Conservation (phyloP, 148 eudicot species). For the Cornus suecica region DNA sequence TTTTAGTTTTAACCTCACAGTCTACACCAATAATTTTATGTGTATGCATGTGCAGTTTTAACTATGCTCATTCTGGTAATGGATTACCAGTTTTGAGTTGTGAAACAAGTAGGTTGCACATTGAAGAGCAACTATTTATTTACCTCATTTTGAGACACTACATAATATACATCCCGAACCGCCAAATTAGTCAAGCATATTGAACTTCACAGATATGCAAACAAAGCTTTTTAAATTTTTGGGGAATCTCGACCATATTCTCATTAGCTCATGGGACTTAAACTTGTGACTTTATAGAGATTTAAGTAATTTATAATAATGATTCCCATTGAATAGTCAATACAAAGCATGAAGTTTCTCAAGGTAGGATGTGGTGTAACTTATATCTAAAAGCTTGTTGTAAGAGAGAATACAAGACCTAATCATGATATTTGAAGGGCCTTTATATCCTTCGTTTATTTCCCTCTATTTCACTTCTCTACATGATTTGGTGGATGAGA, state of each 20-base stretch:
- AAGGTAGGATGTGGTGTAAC: not conserved
- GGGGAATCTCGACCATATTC: not conserved
- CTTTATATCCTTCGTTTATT: not conserved
- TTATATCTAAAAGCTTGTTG: not conserved
- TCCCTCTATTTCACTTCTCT: not conserved
- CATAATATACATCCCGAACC: not conserved
- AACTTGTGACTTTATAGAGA: not conserved
- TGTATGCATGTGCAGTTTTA: not conserved
- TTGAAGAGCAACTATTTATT: not conserved
- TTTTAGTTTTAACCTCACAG: too few species aligned
- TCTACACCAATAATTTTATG: too few species aligned
- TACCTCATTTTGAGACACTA: not conserved
- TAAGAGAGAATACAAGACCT: not conserved
- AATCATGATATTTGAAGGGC: not conserved
- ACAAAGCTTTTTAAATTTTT: not conserved
- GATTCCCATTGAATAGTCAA: not conserved
- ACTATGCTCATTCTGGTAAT: not conserved
- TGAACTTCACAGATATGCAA: not conserved
- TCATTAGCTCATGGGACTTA: not conserved
- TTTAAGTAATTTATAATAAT: not conserved
- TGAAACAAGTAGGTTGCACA: not conserved
- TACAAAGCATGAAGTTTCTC: not conserved
- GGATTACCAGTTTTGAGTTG: not conserved
- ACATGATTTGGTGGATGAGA: not conserved
- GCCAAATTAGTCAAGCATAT: not conserved